Evolutionary conservation across 768 basidiomycete species (phyloP).

Genomic region (Omphalotus guepiniiformis): DNA sequence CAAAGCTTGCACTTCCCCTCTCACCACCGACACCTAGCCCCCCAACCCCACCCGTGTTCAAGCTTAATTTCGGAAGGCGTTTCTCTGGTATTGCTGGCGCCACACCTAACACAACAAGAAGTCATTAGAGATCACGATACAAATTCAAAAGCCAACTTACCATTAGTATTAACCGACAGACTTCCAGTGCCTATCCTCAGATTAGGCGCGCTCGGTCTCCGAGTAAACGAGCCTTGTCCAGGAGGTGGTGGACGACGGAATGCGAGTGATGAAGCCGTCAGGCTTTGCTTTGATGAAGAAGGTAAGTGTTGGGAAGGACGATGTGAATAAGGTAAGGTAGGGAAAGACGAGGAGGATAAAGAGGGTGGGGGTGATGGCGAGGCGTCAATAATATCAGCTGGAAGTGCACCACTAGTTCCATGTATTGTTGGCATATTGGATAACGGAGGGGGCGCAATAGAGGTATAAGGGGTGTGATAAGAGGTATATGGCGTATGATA

Average conservation of each 20-base stretch:
- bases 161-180: neutral
- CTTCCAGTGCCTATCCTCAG: slow-evolving; percentile 4
- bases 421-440: no score
- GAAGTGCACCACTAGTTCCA: slow-evolving; percentile 14
- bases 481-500: no score
- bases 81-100: neutral
- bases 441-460: no score
- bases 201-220: slow-evolving; percentile 1
- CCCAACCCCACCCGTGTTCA: slow-evolving; percentile 11
- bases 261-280: no score
- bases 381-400: slow-evolving; percentile 39
- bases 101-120: neutral
- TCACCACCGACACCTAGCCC: slow-evolving; percentile 6
- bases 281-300: no score
- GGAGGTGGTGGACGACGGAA: slow-evolving; percentile 11
- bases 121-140: no score
- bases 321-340: no score
- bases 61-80: slow-evolving; percentile 2
- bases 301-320: no score
- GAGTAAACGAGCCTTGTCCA: slow-evolving; percentile 8
- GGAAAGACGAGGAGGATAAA: slow-evolving; percentile 43
- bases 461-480: no score
- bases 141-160: no score
- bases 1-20: slow-evolving; percentile 2
- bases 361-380: slow-evolving; percentile 68